Percentiles rank a stretch among this genome's conserved stretches.
These are phyloP conservation scores for Scenedesmus sp. DNA, from an alignment of 163 green algal genomes.

Conservation along the genomic window DNA sequence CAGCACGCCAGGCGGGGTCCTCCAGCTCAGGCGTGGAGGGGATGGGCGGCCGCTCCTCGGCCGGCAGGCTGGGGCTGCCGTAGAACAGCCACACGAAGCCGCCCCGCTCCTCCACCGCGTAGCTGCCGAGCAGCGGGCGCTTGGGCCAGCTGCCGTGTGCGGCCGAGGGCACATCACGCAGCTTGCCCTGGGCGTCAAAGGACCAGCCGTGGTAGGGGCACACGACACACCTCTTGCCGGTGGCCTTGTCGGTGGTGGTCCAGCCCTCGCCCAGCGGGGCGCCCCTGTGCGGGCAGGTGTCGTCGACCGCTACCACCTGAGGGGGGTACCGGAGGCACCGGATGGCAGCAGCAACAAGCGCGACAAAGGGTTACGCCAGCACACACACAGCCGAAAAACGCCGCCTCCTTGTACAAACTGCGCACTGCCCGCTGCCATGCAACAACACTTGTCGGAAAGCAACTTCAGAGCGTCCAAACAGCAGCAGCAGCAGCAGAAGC, in stretches of 20 bases:
- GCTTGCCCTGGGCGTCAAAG: slow-evolving; percentile 75
- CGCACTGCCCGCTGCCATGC: too few relatives aligned
- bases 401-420: too few relatives aligned
- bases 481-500: neutral
- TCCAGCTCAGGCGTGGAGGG: slow-evolving; percentile 82
- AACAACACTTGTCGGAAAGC: too few relatives aligned
- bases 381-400: neutral
- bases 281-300: slow-evolving; percentile 83
- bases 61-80: slow-evolving; percentile 72
- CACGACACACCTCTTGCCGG: slow-evolving; percentile 67
- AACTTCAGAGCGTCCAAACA: neutral
- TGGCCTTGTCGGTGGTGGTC: slow-evolving; percentile 33
- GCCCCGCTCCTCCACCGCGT: slow-evolving; percentile 58
- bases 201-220: slow-evolving; percentile 92
- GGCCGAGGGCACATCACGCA: slow-evolving; percentile 71
- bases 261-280: slow-evolving; percentile 42
- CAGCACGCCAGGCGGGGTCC: slow-evolving; percentile 74
- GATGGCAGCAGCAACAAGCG: neutral
- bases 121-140: slow-evolving; percentile 72
- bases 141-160: slow-evolving; percentile 71
- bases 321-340: neutral
- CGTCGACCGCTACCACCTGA: slow-evolving; percentile 62
- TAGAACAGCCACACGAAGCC: slow-evolving; percentile 92
- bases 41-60: slow-evolving; percentile 85
- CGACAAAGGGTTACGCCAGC: too few relatives aligned